Percentiles rank a stretch among this genome's conserved stretches.
Evolutionary conservation across 345 rosid genomes (phyloP).

Genomic region (Citrus unshiu): DNA sequence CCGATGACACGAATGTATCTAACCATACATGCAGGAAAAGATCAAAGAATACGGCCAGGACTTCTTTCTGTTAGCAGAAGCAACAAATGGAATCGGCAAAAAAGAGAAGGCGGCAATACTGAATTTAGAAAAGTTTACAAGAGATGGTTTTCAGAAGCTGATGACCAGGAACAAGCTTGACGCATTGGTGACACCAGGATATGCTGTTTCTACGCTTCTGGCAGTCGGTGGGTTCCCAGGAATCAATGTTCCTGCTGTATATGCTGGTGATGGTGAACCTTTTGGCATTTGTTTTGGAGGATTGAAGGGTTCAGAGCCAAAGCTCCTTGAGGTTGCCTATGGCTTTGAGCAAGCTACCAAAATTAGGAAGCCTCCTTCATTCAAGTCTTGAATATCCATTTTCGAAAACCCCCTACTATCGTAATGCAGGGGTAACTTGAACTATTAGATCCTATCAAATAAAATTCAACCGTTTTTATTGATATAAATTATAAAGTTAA

Average conservation of each 20-base stretch:
- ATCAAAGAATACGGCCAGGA: slow-evolving; percentile 28
- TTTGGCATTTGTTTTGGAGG: slow-evolving; percentile 68
- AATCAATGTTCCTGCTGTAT: slow-evolving; percentile 64
- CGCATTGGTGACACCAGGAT: slow-evolving; percentile 26
- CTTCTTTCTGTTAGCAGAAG: slow-evolving; percentile 12
- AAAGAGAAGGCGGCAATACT: slow-evolving; percentile 22
- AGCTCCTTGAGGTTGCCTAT: slow-evolving; percentile 63
- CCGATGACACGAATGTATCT: too few species aligned
- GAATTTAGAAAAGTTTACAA: slow-evolving; percentile 27
- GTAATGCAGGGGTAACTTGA: too few species aligned
- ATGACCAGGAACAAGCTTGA: slow-evolving; percentile 47
- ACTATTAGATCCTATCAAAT: too few species aligned
- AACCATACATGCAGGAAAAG: slow-evolving; percentile 25
- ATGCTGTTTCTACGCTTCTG: too few species aligned
- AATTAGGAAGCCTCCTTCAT: slow-evolving; percentile 52
- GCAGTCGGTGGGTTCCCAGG: slow-evolving; percentile 53
- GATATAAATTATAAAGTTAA: too few species aligned
- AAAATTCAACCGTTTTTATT: too few species aligned
- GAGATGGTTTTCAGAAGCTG: slow-evolving; percentile 51
- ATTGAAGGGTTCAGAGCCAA: slow-evolving; percentile 56
- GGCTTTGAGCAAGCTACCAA: slow-evolving; percentile 66
- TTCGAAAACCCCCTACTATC: too few species aligned
- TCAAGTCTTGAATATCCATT: slow-evolving; percentile 17
- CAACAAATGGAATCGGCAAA: slow-evolving; percentile 21
- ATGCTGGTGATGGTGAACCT: slow-evolving; percentile 45